Conservation (phyloP, 2,329 filamentous ascomycete genomes). For the Lachnellula cervina region DNA sequence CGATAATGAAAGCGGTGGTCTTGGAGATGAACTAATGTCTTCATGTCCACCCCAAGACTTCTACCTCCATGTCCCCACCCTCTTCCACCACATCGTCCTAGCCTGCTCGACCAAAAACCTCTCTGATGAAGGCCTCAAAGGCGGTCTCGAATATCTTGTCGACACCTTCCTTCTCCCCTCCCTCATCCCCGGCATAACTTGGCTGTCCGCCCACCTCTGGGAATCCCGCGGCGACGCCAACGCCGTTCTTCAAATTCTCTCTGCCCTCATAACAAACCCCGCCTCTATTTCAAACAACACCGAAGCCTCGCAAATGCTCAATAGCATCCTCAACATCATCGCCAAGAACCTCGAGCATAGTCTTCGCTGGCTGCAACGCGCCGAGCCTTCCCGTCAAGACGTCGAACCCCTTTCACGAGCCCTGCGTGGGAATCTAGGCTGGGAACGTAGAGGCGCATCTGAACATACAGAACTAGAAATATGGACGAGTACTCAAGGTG, state of each 20-base stretch:
- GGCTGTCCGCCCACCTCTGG: conserved; percentile 66
- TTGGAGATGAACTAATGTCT: conserved; percentile 76
- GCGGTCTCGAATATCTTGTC: conserved; percentile 73
- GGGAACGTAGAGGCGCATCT: conserved; percentile 56
- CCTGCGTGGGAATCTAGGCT: conserved; percentile 53
- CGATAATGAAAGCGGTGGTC: conserved; percentile 65
- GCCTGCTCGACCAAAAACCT: conserved; percentile 63
- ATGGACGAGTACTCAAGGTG: conserved; percentile 55
- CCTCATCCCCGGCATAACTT: conserved; percentile 67
- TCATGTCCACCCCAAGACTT: conserved; percentile 80
- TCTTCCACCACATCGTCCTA: conserved; percentile 71
- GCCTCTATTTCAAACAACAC: conserved; percentile 56
- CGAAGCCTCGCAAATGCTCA: conserved; percentile 65
- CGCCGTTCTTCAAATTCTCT: conserved; percentile 65
- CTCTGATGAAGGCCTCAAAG: conserved; percentile 64
- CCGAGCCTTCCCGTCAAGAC: conserved; percentile 62
- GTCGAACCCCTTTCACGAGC: conserved; percentile 64
- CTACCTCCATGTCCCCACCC: conserved; percentile 69
- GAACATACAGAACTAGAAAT: conserved; percentile 63
- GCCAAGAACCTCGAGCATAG: conserved; percentile 64
- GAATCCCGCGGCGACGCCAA: conserved; percentile 61
- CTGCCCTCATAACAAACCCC: conserved; percentile 62
- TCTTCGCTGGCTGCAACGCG: conserved; percentile 60
- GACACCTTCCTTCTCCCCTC: conserved; percentile 78
- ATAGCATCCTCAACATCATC: conserved; percentile 65